These are phyloP conservation scores for Chalaropsis thielavioides DNA, from an alignment of 2,329 filamentous ascomycete species.

Conservation along the genomic window DNA sequence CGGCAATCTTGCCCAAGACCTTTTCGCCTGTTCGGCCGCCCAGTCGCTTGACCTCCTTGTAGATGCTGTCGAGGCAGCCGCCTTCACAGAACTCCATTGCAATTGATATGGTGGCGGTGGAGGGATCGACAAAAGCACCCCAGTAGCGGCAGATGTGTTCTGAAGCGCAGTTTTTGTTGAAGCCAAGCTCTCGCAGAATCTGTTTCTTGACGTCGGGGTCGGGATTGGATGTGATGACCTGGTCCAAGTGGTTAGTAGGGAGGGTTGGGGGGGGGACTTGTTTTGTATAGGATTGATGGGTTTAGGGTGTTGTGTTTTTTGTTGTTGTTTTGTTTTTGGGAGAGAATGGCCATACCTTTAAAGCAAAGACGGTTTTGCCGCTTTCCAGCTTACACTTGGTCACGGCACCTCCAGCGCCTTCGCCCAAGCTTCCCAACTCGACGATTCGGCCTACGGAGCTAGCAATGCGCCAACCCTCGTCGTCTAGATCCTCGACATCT, in stretches of 20 bases:
- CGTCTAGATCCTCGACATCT: conserved; percentile 89
- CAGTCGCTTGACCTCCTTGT: conserved; percentile 90
- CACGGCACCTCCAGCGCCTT: conserved; percentile 90
- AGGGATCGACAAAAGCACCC: conserved; percentile 87
- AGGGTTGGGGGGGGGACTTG: neutral
- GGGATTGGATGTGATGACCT: conserved; percentile 97
- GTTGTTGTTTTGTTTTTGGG: neutral
- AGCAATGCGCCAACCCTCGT: conserved; percentile 88
- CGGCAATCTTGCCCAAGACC: conserved; percentile 89
- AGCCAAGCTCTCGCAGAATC: conserved; percentile 87
- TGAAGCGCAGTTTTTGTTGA: conserved; percentile 95
- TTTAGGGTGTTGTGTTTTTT: neutral
- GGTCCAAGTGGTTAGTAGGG: neutral
- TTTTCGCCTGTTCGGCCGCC: conserved; percentile 93
- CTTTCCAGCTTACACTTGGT: conserved; percentile 80
- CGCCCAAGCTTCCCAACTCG: conserved; percentile 78
- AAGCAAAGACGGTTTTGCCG: conserved; percentile 84
- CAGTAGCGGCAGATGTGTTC: conserved; percentile 97
- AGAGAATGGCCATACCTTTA: conserved; percentile 52
- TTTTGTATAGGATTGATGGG: neutral
- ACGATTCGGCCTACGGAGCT: conserved; percentile 77
- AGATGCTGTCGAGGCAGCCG: conserved; percentile 89
- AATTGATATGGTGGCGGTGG: conserved; percentile 94
- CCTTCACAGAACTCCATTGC: conserved; percentile 99
- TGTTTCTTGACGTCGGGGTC: conserved; percentile 98